phyloP scores from a whole-genome alignment of 2,329 filamentous ascomycete genomes.

The Ilyonectria robusta region DNA sequence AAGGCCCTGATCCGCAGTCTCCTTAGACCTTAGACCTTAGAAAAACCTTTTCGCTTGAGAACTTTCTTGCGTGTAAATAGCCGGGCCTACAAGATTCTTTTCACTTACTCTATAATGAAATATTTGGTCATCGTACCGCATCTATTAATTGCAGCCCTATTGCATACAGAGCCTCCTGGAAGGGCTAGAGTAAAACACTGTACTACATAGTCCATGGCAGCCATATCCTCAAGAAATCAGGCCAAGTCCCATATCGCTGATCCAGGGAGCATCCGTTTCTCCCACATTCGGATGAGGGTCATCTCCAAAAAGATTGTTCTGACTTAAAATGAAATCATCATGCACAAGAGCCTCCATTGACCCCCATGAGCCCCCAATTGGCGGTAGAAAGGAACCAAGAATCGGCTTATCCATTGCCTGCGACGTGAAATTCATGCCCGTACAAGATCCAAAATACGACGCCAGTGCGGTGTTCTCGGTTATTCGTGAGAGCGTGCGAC shows the following conservation, averaged over 20 bases:
- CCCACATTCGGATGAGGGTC: neutral
- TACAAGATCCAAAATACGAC: neutral
- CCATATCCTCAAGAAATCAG: neutral
- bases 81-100: too few species aligned
- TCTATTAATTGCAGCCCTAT: too few species aligned
- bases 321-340: slow-evolving; percentile 12
- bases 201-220: too few species aligned
- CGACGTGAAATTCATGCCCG: neutral
- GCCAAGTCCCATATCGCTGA: neutral
- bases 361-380: slow-evolving; percentile 2
- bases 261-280: neutral
- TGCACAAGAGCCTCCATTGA: slow-evolving; percentile 17
- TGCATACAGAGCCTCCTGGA: neutral
- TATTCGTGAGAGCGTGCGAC: neutral
- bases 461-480: neutral
- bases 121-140: too few species aligned
- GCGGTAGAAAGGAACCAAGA: neutral
- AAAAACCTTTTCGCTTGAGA: too few species aligned
- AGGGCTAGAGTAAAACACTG: too few species aligned
- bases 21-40: too few species aligned
- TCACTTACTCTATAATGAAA: too few species aligned
- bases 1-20: too few species aligned
- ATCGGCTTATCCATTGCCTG: neutral
- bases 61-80: too few species aligned
- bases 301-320: slow-evolving; percentile 4